Evolutionary conservation across 768 basidiomycete genomes (phyloP).

Genomic region (Calocybe indica): DNA sequence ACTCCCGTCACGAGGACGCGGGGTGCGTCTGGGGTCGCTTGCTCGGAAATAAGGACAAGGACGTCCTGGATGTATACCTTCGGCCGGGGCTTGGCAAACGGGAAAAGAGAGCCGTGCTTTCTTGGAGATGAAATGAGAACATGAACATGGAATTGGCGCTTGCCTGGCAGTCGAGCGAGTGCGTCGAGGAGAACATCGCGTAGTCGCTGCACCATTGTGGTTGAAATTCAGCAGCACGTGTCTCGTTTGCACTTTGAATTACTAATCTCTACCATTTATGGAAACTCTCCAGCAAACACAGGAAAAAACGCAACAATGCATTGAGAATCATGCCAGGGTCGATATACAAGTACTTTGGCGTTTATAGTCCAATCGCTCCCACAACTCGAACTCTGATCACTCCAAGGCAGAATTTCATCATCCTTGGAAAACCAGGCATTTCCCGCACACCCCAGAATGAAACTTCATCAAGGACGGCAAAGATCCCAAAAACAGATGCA

Average conservation of each 20-base stretch:
- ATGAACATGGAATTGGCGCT: slow-evolving; percentile 69
- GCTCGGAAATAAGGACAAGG: slow-evolving; percentile 69
- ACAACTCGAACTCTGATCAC: too few species aligned
- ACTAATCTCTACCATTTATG: too few species aligned
- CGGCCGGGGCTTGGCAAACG: slow-evolving; percentile 63
- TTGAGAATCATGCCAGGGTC: too few species aligned
- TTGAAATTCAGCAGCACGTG: slow-evolving; percentile 3
- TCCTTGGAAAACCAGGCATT: too few species aligned
- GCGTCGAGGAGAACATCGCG: slow-evolving; percentile 57
- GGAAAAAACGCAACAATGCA: too few species aligned
- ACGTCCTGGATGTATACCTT: slow-evolving; percentile 71
- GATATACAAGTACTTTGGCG: too few species aligned
- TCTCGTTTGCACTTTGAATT: not conserved
- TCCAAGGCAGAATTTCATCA: too few species aligned
- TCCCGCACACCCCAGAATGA: too few species aligned
- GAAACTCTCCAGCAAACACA: too few species aligned
- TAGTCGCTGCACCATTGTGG: slow-evolving; percentile 28
- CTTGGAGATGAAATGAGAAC: slow-evolving; percentile 64
- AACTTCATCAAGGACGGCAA: too few species aligned
- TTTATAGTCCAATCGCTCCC: too few species aligned
- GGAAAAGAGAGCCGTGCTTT: slow-evolving; percentile 67
- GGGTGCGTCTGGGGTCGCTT: slow-evolving; percentile 38
- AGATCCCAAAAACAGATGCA: too few species aligned
- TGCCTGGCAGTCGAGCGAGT: slow-evolving; percentile 54
- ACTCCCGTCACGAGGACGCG: slow-evolving; percentile 73